Evolutionary conservation across 1,139 yeast species (phyloP).

Genomic region (Yamadazyma aaseri): DNA sequence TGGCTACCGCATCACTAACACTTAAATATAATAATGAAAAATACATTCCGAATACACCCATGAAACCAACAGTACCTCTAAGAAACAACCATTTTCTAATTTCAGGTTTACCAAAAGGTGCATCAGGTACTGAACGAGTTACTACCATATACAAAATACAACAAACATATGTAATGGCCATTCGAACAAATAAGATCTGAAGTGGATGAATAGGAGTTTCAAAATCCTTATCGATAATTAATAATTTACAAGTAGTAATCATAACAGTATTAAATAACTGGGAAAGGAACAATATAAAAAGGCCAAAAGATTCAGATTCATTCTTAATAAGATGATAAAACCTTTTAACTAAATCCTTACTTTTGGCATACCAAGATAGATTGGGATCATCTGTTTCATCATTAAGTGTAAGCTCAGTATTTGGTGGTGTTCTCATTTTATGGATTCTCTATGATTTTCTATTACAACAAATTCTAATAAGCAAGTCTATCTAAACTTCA

Average conservation of each 20-base stretch:
- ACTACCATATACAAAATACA: constrained; percentile 55
- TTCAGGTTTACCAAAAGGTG: constrained; percentile 69
- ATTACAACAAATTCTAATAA: too few species aligned
- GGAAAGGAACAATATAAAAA: constrained; percentile 46
- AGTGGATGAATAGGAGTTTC: constrained; percentile 66
- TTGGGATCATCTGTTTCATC: constrained; percentile 1
- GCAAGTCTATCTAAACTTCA: too few species aligned
- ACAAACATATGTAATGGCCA: constrained; percentile 65
- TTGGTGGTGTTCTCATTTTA: too few species aligned
- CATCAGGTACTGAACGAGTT: constrained; percentile 52
- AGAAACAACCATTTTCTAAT: constrained; percentile 52
- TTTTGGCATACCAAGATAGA: constrained; percentile 3
- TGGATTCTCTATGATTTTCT: too few species aligned
- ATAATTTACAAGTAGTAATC: constrained; percentile 71
- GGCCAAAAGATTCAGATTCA: constrained; percentile 23
- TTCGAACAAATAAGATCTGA: constrained; percentile 73
- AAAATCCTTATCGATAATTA: constrained; percentile 61
- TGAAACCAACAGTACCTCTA: constrained; percentile 76
- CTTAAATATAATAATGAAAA: constrained; percentile 72
- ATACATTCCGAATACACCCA: constrained; percentile 77
- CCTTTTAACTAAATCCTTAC: background rate
- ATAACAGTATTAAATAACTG: constrained; percentile 75
- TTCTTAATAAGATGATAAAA: background rate
- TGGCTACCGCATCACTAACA: constrained; percentile 73
- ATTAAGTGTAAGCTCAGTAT: too few species aligned